These are phyloP conservation scores for Mychonastes homosphaera DNA, from an alignment of 139 green algal species.

Conservation along the genomic window DNA sequence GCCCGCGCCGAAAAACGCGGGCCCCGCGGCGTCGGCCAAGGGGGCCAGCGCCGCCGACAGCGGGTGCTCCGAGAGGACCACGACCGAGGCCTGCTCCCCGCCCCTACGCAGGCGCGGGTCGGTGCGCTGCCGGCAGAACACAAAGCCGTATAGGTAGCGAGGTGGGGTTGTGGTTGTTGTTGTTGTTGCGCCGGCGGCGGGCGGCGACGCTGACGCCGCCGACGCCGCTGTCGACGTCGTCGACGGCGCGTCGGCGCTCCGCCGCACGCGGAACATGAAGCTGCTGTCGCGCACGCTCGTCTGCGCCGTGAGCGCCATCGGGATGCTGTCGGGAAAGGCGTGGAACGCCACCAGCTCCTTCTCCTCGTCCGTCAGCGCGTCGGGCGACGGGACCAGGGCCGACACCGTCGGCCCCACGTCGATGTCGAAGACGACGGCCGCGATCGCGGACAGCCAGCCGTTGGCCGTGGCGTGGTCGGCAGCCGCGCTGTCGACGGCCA, in stretches of 20 bases:
- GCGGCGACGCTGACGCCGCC: not conserved
- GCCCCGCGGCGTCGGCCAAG: constrained; percentile 35
- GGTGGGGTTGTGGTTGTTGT: not conserved
- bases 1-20: constrained; percentile 40
- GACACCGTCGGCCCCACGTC: not conserved
- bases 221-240: too few species aligned
- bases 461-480: too few species aligned
- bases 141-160: constrained; percentile 27
- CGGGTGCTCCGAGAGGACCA: constrained; percentile 45
- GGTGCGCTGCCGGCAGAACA: constrained; percentile 65
- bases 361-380: not conserved
- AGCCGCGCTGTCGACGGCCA: too few species aligned
- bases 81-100: constrained; percentile 53
- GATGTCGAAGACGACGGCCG: not conserved
- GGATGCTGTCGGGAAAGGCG: not conserved
- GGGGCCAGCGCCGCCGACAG: constrained; percentile 31
- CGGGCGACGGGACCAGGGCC: not conserved
- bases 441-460: not conserved
- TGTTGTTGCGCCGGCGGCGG: not conserved
- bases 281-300: not conserved
- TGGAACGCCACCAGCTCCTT: not conserved
- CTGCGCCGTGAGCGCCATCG: not conserved
- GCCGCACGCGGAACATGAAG: too few species aligned
- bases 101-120: constrained; percentile 49
- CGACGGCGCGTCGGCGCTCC: too few species aligned